phyloP scores from a whole-genome alignment of 2,329 filamentous ascomycete genomes.

The Beauveria pseudobassiana region DNA sequence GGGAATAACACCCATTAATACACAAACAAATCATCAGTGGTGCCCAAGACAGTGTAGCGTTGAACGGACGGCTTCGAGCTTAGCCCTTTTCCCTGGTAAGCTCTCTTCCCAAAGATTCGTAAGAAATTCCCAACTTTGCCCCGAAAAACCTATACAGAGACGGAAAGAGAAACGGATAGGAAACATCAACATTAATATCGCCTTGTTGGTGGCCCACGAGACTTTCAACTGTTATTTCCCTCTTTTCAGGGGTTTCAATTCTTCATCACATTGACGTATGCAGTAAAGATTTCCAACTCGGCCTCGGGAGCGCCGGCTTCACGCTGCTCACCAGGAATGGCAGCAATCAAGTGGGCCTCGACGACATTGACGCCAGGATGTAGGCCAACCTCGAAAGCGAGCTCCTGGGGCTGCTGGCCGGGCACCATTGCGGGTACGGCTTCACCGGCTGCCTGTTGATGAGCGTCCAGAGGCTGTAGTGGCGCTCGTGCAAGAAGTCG shows the following conservation, averaged over 20 bases:
- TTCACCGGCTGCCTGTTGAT: conserved; percentile 59
- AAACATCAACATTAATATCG: neutral
- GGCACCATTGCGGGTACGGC: conserved; percentile 39
- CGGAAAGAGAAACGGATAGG: neutral
- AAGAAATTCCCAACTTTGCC: neutral
- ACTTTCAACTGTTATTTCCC: neutral
- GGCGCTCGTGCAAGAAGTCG: conserved; percentile 53
- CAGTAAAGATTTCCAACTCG: conserved; percentile 71
- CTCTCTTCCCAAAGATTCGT: neutral
- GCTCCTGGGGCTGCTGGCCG: conserved; percentile 50
- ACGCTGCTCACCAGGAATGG: conserved; percentile 53
- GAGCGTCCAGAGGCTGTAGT: conserved; percentile 70
- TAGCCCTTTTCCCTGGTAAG: neutral
- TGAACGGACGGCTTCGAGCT: neutral
- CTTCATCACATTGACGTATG: conserved; percentile 64
- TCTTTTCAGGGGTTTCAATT: conserved; percentile 20
- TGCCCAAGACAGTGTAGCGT: neutral
- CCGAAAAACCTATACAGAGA: neutral
- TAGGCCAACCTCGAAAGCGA: conserved; percentile 69
- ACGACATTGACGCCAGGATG: conserved; percentile 68
- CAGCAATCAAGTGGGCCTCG: conserved; percentile 70
- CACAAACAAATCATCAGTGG: neutral
- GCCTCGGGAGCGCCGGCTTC: conserved; percentile 52
- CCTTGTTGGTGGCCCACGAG: neutral
- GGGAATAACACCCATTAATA: neutral